A percentile compares a stretch with the other conserved stretches of the same genome.
phyloP scores from a whole-genome alignment of 306 rosid species.

The Morella rubra region DNA sequence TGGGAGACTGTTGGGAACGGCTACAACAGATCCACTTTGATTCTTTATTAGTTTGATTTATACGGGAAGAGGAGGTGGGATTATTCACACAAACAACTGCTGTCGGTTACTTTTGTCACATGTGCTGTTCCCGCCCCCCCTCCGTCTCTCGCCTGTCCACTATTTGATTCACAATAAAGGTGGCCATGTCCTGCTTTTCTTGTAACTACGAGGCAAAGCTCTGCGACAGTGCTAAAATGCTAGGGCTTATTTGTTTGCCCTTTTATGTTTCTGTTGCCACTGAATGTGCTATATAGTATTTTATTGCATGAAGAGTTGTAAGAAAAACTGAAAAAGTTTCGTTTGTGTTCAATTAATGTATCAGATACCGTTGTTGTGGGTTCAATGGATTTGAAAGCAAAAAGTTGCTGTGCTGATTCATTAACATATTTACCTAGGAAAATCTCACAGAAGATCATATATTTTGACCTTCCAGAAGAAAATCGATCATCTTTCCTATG shows the following conservation, averaged over 20 bases:
- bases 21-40: slow-evolving; percentile 8
- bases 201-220: slow-evolving; percentile 16
- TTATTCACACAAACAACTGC: slow-evolving; percentile 13
- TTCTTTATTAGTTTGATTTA: slow-evolving; percentile 13
- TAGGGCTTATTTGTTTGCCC: not conserved
- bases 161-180: slow-evolving; percentile 18
- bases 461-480: too few species aligned
- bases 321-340: not conserved
- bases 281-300: not conserved
- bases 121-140: not conserved
- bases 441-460: too few species aligned
- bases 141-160: not conserved
- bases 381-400: too few species aligned
- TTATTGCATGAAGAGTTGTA: slow-evolving; percentile 1
- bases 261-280: not conserved
- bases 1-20: slow-evolving; percentile 20
- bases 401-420: too few species aligned
- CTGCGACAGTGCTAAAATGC: not conserved
- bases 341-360: not conserved
- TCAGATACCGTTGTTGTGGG: not conserved
- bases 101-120: slow-evolving; percentile 16
- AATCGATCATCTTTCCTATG: too few species aligned
- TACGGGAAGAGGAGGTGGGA: slow-evolving; percentile 16
- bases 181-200: slow-evolving; percentile 18
- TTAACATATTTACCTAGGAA: too few species aligned